Conservation (phyloP, 768 basidiomycete species). For the Leccinellum rugosiceps region DNA sequence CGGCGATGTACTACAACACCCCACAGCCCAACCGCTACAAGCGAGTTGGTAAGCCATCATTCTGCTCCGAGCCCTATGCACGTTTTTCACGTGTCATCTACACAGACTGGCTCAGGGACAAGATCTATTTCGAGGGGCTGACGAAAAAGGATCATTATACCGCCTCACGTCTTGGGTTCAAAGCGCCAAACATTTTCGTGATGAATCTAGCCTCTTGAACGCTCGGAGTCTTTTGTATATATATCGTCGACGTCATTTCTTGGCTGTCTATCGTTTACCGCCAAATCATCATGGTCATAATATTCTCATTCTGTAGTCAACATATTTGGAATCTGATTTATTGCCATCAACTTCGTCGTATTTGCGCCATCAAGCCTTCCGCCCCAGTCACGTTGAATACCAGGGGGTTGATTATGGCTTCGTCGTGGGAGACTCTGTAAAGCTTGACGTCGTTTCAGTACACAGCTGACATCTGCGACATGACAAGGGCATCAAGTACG, state of each 20-base stretch:
- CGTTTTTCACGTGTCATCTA: neutral
- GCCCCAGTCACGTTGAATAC: slow-evolving; percentile 54
- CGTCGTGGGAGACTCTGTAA: slow-evolving; percentile 53
- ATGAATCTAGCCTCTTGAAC: slow-evolving; percentile 56
- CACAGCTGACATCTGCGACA: slow-evolving; percentile 40
- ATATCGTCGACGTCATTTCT: slow-evolving; percentile 1
- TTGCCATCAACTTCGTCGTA: neutral
- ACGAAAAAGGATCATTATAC: slow-evolving; percentile 59
- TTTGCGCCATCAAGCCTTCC: slow-evolving; percentile 31
- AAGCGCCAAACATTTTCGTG: slow-evolving; percentile 76
- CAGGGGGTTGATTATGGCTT: slow-evolving; percentile 68
- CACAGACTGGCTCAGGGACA: slow-evolving; percentile 76
- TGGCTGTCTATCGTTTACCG: slow-evolving; percentile 6
- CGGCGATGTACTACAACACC: slow-evolving; percentile 42
- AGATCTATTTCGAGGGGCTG: slow-evolving; percentile 66
- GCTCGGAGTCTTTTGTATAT: neutral
- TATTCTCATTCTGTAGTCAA: neutral
- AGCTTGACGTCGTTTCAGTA: slow-evolving; percentile 73
- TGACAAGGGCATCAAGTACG: slow-evolving; percentile 4
- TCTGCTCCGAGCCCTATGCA: neutral
- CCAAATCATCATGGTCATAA: neutral
- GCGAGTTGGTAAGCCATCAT: slow-evolving; percentile 54
- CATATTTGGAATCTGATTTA: neutral
- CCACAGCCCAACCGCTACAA: slow-evolving; percentile 48
- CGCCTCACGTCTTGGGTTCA: slow-evolving; percentile 62